Percentiles rank a stretch among this genome's conserved stretches.
Conservation (phyloP, 192 early-diverging fungal species). For the Mortierella claussenii region DNA sequence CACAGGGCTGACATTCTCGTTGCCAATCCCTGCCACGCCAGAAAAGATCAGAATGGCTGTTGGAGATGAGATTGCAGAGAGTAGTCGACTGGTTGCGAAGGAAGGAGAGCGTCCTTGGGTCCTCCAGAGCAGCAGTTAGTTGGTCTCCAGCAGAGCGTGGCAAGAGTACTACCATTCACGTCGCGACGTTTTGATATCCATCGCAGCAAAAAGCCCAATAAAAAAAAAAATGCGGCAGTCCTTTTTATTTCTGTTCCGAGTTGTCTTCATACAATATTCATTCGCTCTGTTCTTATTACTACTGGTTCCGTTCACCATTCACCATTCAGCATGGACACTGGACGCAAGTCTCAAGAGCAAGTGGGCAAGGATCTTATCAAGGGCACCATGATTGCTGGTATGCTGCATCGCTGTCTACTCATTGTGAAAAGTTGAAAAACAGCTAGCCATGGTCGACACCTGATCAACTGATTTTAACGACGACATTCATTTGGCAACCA, state of each 20-base stretch:
- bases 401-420: not conserved
- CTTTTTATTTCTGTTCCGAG: too few relatives aligned
- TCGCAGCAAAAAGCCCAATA: too few relatives aligned
- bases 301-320: not conserved
- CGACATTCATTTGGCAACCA: not conserved
- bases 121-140: too few relatives aligned
- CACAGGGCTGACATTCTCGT: constrained; percentile 55
- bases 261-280: not conserved
- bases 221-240: too few relatives aligned
- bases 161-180: too few relatives aligned
- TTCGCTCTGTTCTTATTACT: not conserved
- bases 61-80: constrained; percentile 67
- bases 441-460: too few relatives aligned
- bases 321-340: constrained; percentile 15
- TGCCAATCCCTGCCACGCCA: constrained; percentile 81
- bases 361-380: constrained; percentile 44
- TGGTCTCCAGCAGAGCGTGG: too few relatives aligned
- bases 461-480: not conserved
- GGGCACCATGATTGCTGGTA: constrained; percentile 35
- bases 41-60: constrained; percentile 80
- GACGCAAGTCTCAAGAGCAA: constrained; percentile 17
- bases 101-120: constrained; percentile 51
- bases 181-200: too few relatives aligned
- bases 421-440: not conserved
- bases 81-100: constrained; percentile 48